These are phyloP conservation scores for Furcasterigmium sp. DNA, from an alignment of 2,329 filamentous ascomycete species.

Conservation along the genomic window DNA sequence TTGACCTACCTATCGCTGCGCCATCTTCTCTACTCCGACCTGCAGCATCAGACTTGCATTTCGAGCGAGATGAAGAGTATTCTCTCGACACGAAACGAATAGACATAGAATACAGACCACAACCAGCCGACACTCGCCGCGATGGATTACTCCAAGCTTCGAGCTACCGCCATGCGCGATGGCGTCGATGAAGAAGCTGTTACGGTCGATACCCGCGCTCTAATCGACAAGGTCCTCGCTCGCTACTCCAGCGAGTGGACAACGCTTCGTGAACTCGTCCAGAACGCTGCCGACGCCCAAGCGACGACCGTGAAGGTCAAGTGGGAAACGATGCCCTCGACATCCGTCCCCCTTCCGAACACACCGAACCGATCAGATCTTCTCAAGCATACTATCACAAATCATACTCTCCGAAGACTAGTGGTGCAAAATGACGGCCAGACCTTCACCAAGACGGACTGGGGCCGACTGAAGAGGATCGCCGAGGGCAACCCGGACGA, in stretches of 20 bases:
- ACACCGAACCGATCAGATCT: slow-evolving; percentile 63
- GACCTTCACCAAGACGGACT: slow-evolving; percentile 84
- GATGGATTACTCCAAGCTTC: slow-evolving; percentile 73
- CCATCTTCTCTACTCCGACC: no score
- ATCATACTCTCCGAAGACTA: slow-evolving; percentile 84
- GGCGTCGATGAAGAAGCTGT: slow-evolving; percentile 94
- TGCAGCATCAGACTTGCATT: no score
- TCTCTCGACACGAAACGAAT: no score
- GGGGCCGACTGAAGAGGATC: slow-evolving; percentile 89
- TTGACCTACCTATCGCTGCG: no score
- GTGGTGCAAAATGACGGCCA: slow-evolving; percentile 90
- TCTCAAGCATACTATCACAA: slow-evolving; percentile 75
- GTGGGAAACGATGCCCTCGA: slow-evolving; percentile 86
- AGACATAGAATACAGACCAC: not conserved
- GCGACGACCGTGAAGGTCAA: slow-evolving; percentile 85
- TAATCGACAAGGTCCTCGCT: slow-evolving; percentile 97
- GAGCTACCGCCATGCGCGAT: slow-evolving; percentile 79
- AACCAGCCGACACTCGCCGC: slow-evolving; percentile 5
- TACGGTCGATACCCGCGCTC: slow-evolving; percentile 90
- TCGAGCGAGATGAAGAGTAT: no score
- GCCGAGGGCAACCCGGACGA: slow-evolving; percentile 99
- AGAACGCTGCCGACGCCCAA: slow-evolving; percentile 96
- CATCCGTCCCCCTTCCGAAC: slow-evolving; percentile 63
- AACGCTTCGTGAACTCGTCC: slow-evolving; percentile 84
- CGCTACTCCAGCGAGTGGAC: slow-evolving; percentile 96